Evolutionary conservation across 768 basidiomycete genomes (phyloP), one percentile per base, ranked within the genome.

Genomic region (Podaxis carcinomalis): DNA sequence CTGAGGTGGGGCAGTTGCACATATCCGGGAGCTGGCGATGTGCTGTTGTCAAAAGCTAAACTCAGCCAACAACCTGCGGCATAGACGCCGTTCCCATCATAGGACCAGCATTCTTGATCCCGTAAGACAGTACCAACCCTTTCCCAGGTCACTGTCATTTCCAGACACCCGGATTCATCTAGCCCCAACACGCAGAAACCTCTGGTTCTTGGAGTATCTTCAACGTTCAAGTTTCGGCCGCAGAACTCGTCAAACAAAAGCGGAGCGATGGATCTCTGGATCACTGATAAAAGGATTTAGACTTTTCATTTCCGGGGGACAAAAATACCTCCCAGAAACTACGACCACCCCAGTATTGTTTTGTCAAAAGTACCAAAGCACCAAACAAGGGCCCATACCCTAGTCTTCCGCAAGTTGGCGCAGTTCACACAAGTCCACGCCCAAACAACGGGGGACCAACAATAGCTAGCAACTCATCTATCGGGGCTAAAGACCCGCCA

Each of bases 241-340:
- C n/a, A 42, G 13, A 42, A 42, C 40, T 42, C 40, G 25, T 49
- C 25, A 25, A 11, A 13, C 11, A 13, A 49, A 9, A 11, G n/a
- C 47, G n/a, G 23, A 25, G 23, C 47, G 11, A 21, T 23, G n/a
- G 47, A 13, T 10, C 47, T 49, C 25, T 21, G 25, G 47, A 10
- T 3, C 47, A 49, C 56, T 36, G 23, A 57, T 57, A 27, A 60
- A 52, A 14, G 50, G 23, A 14, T 53, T 60, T 46, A 53, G 51
- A 35, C 51, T 46, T 53, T 60, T 52, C 51, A 52, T 59, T 47
- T 52, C 58, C 40, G 51, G 58, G 10, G 36, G 47, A 60, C 28
- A 52, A 60, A 53, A 46, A 60, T 44, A 53, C 40, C 28, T 13
- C 21, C 42, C 27, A 42, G 13, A 53, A 59, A 32, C 27, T 21